A percentile compares a stretch with the other conserved stretches of the same genome.
These are phyloP conservation scores for Blastobotrys terrestris DNA, from an alignment of 805 yeast species.

Conservation along the genomic window DNA sequence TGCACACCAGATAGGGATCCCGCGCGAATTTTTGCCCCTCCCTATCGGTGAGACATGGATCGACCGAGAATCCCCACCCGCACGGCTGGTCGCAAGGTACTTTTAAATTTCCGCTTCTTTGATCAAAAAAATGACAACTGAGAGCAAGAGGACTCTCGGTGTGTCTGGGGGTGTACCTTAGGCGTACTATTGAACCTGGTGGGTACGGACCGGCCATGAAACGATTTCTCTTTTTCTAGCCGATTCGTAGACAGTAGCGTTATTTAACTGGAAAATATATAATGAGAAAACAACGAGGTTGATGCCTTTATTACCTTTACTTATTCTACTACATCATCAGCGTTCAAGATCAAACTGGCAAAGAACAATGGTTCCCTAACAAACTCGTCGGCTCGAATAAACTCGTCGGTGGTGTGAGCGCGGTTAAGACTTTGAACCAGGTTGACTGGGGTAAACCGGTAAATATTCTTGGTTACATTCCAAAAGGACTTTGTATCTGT, in stretches of 20 bases:
- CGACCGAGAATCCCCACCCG: background rate
- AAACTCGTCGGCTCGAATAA: constrained; percentile 44
- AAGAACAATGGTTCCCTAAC: constrained; percentile 24
- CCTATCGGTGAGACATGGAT: background rate
- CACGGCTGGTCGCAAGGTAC: background rate
- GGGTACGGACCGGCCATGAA: too few relatives aligned
- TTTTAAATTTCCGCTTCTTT: background rate
- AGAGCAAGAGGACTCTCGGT: background rate
- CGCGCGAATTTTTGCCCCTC: background rate
- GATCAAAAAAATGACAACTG: background rate
- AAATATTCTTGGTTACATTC: constrained; percentile 53
- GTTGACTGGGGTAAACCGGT: constrained; percentile 47
- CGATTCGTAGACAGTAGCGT: too few relatives aligned
- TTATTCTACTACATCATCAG: constrained; percentile 5
- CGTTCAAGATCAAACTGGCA: constrained; percentile 5
- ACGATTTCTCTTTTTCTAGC: too few relatives aligned
- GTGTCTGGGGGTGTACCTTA: too few relatives aligned
- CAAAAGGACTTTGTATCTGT: constrained; percentile 65
- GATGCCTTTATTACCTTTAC: too few relatives aligned
- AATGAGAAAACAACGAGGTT: too few relatives aligned
- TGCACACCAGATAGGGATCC: background rate
- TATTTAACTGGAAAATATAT: too few relatives aligned
- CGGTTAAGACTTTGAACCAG: constrained; percentile 22
- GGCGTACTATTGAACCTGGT: too few relatives aligned
- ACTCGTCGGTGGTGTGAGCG: constrained; percentile 55